phyloP scores from a whole-genome alignment of 2,329 filamentous ascomycete genomes.

The Fusarium nodosum region DNA sequence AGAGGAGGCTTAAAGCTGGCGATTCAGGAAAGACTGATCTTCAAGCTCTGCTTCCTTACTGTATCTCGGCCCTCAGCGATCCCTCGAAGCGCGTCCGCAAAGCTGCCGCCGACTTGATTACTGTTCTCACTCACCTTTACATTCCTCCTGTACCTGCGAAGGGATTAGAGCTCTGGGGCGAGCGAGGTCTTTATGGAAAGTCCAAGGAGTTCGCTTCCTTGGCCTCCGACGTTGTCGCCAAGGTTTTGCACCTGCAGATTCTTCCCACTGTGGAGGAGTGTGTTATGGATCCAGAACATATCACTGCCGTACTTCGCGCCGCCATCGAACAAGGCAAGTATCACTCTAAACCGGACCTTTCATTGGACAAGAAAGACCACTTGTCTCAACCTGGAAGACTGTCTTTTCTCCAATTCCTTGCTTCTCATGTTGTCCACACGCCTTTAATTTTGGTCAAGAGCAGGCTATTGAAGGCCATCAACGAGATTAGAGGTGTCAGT shows the following conservation, averaged over 20 bases:
- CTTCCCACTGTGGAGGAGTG: slow-evolving; percentile 86
- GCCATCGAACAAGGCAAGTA: slow-evolving; percentile 59
- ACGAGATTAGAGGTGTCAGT: slow-evolving; percentile 79
- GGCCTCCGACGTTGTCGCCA: slow-evolving; percentile 67
- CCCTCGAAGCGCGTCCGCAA: slow-evolving; percentile 80
- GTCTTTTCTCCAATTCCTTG: slow-evolving; percentile 78
- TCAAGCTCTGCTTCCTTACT: slow-evolving; percentile 86
- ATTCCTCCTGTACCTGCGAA: slow-evolving; percentile 54
- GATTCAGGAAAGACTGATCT: slow-evolving; percentile 71
- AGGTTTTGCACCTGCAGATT: slow-evolving; percentile 75
- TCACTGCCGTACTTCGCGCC: slow-evolving; percentile 71
- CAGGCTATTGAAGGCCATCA: slow-evolving; percentile 78
- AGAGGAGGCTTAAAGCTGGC: slow-evolving; percentile 66
- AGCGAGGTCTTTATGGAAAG: slow-evolving; percentile 74
- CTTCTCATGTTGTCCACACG: slow-evolving; percentile 77
- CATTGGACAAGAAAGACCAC: slow-evolving; percentile 66
- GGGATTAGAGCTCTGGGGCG: slow-evolving; percentile 69
- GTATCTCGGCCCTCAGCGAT: slow-evolving; percentile 80
- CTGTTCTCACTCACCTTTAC: slow-evolving; percentile 67
- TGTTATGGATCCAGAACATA: slow-evolving; percentile 80
- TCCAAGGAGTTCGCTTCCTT: slow-evolving; percentile 69
- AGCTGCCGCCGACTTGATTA: slow-evolving; percentile 77
- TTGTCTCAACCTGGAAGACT: slow-evolving; percentile 72
- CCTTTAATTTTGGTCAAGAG: slow-evolving; percentile 78
- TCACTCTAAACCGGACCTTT: slow-evolving; percentile 50